A percentile compares a stretch with the other conserved stretches of the same genome.
These are phyloP conservation scores for Exsudoporus floridanus DNA, from an alignment of 1,284 basidiomycete species.

Conservation along the genomic window DNA sequence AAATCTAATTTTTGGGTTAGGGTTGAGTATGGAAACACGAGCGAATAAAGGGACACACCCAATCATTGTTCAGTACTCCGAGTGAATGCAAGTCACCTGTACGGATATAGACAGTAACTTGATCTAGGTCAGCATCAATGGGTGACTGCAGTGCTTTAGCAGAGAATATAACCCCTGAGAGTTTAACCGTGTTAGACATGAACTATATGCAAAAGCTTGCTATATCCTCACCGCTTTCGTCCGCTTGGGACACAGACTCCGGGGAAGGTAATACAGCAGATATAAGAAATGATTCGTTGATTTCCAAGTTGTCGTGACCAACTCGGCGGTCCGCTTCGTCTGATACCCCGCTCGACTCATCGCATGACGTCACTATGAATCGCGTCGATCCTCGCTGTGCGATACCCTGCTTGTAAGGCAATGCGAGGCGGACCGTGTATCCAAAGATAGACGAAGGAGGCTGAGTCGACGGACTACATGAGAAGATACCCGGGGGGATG, in stretches of 20 bases:
- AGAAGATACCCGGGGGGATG: slow-evolving; percentile 24
- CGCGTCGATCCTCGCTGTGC: slow-evolving; percentile 52
- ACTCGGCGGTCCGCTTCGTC: slow-evolving; percentile 19
- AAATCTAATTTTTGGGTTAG: slow-evolving; percentile 20
- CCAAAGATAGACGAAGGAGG: slow-evolving; percentile 31
- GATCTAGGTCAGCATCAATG: slow-evolving; percentile 40
- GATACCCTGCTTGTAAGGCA: slow-evolving; percentile 75
- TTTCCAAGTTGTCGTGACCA: slow-evolving; percentile 51
- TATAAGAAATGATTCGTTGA: slow-evolving; percentile 70
- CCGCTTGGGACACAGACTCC: slow-evolving; percentile 13
- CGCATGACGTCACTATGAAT: slow-evolving; percentile 52
- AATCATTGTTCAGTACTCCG: slow-evolving; percentile 84
- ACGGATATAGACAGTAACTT: slow-evolving; percentile 54
- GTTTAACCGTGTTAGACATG: slow-evolving; percentile 4
- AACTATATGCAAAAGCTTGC: not conserved
- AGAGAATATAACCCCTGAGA: slow-evolving; percentile 23
- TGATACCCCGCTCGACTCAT: slow-evolving; percentile 12
- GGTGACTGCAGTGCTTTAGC: slow-evolving; percentile 36
- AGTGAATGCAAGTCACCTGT: slow-evolving; percentile 68
- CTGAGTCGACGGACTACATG: slow-evolving; percentile 17
- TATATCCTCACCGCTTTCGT: slow-evolving; percentile 15
- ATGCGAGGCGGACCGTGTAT: slow-evolving; percentile 49
- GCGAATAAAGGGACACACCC: slow-evolving; percentile 55
- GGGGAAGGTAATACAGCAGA: slow-evolving; percentile 26
- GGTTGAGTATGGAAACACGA: not conserved